Conservation (phyloP, 257 asterid species). For the Fraxinus anomala region DNA sequence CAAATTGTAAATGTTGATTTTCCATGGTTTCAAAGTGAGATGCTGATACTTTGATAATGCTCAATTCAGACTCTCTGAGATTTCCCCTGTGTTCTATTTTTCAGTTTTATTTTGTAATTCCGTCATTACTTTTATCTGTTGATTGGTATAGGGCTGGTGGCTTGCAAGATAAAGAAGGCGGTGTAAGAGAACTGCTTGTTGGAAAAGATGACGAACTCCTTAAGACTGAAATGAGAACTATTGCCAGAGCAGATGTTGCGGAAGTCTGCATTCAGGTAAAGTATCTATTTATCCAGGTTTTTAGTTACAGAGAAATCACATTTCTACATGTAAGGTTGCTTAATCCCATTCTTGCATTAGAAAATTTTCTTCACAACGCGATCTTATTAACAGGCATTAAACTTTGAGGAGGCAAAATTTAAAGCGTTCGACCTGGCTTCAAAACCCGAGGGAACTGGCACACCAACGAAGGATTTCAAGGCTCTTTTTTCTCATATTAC, state of each 20-base stretch:
- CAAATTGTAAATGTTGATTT: not conserved
- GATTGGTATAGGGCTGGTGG: slow-evolving; percentile 81
- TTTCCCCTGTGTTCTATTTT: not conserved
- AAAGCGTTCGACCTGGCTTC: slow-evolving; percentile 92
- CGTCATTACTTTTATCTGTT: not conserved
- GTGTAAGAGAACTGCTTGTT: slow-evolving; percentile 72
- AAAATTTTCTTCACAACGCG: slow-evolving; percentile 7
- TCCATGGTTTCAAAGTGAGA: not conserved
- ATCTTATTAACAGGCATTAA: slow-evolving; percentile 58
- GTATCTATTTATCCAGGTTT: not conserved
- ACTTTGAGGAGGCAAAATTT: slow-evolving; percentile 76
- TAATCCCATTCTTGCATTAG: not conserved
- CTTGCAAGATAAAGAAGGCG: slow-evolving; percentile 90
- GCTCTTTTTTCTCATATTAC: slow-evolving; percentile 74
- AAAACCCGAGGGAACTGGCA: slow-evolving; percentile 80
- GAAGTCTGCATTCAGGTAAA: slow-evolving; percentile 88
- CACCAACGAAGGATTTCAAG: slow-evolving; percentile 82
- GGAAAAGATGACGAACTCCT: slow-evolving; percentile 95
- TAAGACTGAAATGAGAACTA: slow-evolving; percentile 68
- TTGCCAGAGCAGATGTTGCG: slow-evolving; percentile 87
- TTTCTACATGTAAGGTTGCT: not conserved
- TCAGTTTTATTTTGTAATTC: not conserved
- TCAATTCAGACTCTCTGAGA: not conserved
- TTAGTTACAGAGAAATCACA: not conserved
- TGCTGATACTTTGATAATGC: not conserved